Evolutionary conservation across 352 stramenopile species (phyloP), one percentile per base, ranked within the genome.

Genomic region (Globisporangium acanthophoron): DNA sequence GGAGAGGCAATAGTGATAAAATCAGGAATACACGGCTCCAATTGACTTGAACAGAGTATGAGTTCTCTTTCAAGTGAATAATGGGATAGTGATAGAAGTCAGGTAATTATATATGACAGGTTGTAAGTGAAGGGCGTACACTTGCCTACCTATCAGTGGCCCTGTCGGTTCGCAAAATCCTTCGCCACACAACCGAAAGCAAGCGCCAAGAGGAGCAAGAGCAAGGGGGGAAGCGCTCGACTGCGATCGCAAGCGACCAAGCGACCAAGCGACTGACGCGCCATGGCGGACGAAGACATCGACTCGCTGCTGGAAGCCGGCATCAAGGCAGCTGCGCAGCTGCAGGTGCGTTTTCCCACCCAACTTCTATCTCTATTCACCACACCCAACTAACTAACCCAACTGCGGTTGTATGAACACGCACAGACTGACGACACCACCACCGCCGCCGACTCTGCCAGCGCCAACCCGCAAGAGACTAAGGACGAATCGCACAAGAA

Each of bases 241-340:
- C 24, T 27, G 24, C 24, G 24, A 27, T 27, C 24, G 24, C 33
- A 37, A 11, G 33, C 33, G 33, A 43, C 37, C 37, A 43, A 16
- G 37, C 37, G 13, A 52, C 15, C 12, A 15, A n/a, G 27, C 43
- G n/a, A 40, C 18, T 27, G 13, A 18, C 29, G 39, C 35, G 20
- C 33, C 31, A 87, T 84, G 73, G 83, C 81, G 52, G 82, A 90
- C 61, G 73, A 87, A 53, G 85, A 87, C 56, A 94, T 94, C 60
- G 82, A 94, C 54, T 87, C 77, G 63, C 70, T 94, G 62, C 72
- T 94, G 54, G 78, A 91, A 57, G 72, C 80, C 64, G 82, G 82
- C 63, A 84, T 94, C 59, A 72, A 78, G 48, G 70, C 80, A 27
- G 76, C 70, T 49, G 44, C 44, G 21, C n/a, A 49, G 12, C 62